These are phyloP conservation scores for Gaertneriomyces sp. DNA, from an alignment of 192 early-diverging fungal species.

Conservation along the genomic window DNA sequence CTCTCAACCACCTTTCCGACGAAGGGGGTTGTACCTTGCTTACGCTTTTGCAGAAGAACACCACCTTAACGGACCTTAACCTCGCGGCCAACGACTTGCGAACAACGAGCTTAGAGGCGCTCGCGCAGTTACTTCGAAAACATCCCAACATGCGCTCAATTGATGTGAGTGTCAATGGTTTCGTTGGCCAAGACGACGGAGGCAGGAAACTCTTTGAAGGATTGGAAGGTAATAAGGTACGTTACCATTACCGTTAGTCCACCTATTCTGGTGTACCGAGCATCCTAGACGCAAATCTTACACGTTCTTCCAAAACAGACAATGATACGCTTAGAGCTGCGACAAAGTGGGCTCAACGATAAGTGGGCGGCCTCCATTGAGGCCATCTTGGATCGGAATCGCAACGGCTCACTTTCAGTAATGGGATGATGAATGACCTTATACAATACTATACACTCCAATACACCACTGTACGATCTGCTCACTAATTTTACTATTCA, in stretches of 20 bases:
- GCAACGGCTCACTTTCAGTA: no score
- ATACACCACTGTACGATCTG: no score
- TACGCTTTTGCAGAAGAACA: neutral
- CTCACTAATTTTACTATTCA: no score
- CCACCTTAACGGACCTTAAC: conserved; percentile 30
- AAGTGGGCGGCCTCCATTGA: no score
- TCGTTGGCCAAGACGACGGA: conserved; percentile 39
- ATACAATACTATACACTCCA: no score
- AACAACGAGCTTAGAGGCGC: conserved; percentile 35
- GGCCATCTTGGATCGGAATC: no score
- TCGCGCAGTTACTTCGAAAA: conserved; percentile 32
- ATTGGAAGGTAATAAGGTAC: conserved; percentile 26
- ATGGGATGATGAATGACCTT: no score
- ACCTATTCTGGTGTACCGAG: conserved; percentile 37
- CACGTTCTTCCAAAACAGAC: conserved; percentile 36
- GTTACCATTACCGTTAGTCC: conserved; percentile 32
- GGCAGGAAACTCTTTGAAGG: conserved; percentile 30
- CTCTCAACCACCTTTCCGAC: no score
- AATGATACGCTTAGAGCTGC: conserved; percentile 35
- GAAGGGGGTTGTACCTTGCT: no score
- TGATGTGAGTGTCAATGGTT: conserved; percentile 37
- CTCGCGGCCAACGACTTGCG: conserved; percentile 38
- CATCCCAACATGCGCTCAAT: conserved; percentile 22
- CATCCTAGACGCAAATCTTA: conserved; percentile 25
- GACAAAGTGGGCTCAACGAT: conserved; percentile 37